These are phyloP conservation scores for Polygonum aviculare DNA, from an alignment of 148 eudicot species.

Conservation along the genomic window DNA sequence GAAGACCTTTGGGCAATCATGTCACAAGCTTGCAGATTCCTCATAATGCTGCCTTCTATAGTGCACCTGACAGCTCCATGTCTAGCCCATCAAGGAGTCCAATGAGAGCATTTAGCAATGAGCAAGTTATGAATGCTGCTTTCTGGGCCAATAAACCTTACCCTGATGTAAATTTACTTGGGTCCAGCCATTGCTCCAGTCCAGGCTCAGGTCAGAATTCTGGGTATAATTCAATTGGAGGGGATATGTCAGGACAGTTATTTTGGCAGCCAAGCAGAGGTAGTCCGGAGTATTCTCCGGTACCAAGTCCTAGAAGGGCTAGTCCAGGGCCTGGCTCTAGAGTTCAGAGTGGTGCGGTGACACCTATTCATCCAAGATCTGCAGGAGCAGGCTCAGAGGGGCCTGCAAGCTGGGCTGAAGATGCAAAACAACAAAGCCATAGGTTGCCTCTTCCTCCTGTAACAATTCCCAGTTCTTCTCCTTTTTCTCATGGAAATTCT, in stretches of 20 bases:
- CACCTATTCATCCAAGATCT: slow-evolving; percentile 90
- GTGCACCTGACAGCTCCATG: slow-evolving; percentile 88
- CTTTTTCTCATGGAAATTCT: slow-evolving; percentile 71
- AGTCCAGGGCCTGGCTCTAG: slow-evolving; percentile 97
- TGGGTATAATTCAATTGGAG: slow-evolving; percentile 95
- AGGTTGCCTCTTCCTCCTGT: slow-evolving; percentile 91
- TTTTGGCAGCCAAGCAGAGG: slow-evolving; percentile 96
- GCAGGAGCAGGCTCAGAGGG: slow-evolving; percentile 45
- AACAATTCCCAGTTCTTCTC: slow-evolving; percentile 46
- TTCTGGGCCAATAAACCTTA: slow-evolving; percentile 60
- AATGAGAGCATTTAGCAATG: slow-evolving; percentile 56
- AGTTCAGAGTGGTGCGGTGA: slow-evolving; percentile 96
- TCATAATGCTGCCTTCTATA: slow-evolving; percentile 50
- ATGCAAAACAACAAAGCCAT: slow-evolving; percentile 56
- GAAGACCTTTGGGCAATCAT: slow-evolving; percentile 55
- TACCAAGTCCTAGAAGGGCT: slow-evolving; percentile 89
- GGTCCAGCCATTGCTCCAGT: slow-evolving; percentile 97
- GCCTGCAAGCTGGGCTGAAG: slow-evolving; percentile 43
- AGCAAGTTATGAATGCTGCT: slow-evolving; percentile 53
- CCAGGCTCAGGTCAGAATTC: slow-evolving; percentile 98
- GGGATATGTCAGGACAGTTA: slow-evolving; percentile 70
- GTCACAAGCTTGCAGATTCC: slow-evolving; percentile 71
- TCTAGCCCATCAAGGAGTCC: slow-evolving; percentile 99
- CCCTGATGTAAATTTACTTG: slow-evolving; percentile 66
- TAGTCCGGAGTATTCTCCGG: slow-evolving; percentile 93